A percentile compares a stretch with the other conserved stretches of the same genome.
Evolutionary conservation across 2,329 filamentous ascomycete species (phyloP).

Genomic region (Sporothrix mexicana): DNA sequence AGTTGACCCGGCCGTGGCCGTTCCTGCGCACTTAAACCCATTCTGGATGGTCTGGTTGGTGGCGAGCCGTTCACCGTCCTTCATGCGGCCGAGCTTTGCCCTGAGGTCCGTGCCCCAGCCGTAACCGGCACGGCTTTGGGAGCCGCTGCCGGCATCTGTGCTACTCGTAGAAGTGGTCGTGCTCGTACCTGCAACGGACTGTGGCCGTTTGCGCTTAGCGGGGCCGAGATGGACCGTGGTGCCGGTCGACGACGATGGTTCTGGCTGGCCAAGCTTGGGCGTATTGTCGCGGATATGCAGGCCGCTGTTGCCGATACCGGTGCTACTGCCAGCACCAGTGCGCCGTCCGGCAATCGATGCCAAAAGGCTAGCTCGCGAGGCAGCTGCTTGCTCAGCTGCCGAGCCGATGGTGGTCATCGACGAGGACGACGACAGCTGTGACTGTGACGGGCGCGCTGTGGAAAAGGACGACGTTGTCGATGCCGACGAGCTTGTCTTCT

Average conservation of each 20-base stretch:
- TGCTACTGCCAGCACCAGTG: slow-evolving; percentile 32
- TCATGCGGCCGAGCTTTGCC: slow-evolving; percentile 66
- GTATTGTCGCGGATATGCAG: slow-evolving; percentile 35
- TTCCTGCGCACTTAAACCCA: slow-evolving; percentile 20
- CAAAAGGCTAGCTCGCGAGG: slow-evolving; percentile 35
- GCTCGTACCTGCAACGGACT: slow-evolving; percentile 46
- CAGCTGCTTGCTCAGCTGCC: slow-evolving; percentile 35
- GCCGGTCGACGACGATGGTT: slow-evolving; percentile 41
- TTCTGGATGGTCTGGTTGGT: slow-evolving; percentile 35
- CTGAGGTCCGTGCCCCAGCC: slow-evolving; percentile 65
- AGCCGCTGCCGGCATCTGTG: slow-evolving; percentile 36
- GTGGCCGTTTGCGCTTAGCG: slow-evolving; percentile 65
- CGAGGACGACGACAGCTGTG: slow-evolving; percentile 22
- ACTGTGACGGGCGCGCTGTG: slow-evolving; percentile 5
- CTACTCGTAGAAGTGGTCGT: slow-evolving; percentile 29
- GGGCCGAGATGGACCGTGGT: slow-evolving; percentile 61
- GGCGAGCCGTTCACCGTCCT: slow-evolving; percentile 55
- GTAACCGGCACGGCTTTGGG: slow-evolving; percentile 43
- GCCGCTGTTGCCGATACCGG: slow-evolving; percentile 48
- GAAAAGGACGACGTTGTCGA: neutral
- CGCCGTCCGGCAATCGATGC: slow-evolving; percentile 34
- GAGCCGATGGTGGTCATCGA: slow-evolving; percentile 31
- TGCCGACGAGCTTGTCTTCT: slow-evolving; percentile 29
- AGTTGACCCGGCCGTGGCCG: slow-evolving; percentile 22
- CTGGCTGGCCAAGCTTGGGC: slow-evolving; percentile 49